Base-by-base conservation (phyloP, 228 moss, liverwort and hornwort species). In the Sphagnum fallax region DNA sequence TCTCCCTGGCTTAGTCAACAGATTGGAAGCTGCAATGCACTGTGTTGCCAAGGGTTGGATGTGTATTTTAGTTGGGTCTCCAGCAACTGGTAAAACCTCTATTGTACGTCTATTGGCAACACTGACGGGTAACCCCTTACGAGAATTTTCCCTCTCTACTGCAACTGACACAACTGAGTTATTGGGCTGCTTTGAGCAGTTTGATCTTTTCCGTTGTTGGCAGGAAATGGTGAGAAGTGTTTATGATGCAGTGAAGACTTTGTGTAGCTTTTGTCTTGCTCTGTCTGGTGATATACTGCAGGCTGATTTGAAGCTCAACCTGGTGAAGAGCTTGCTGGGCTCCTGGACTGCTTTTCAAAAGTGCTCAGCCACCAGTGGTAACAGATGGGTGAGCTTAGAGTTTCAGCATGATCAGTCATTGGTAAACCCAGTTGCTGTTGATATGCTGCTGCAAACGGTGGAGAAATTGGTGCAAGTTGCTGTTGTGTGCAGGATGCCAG, bases 121-220 rank as follows among this genome's bases (percentile, higher is more conserved):
- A 63, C 76, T 91, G 8, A 91, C 93, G 59, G 93, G 97, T 60
- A 93, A 93, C 75, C 77, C 78, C 65, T 74, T 98, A 67, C 97
- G 84, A 74, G 97, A 98, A 69, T 90, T 88, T 73, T 75, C 88
- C 49, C 83, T 98, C 48, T 93, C 97, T 7, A 98, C 90, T 69
- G 97, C 90, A 63, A 98, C 97, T 66, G 97, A 98, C 67, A 98
- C 93, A 80, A 98, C 97, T 18, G 97, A 98, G 76, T 81, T 98
- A 66, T 80, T 98, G n/a, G 97, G 97, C 61, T 93, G 97, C 84
- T 98, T 93, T 82, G 97, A 98, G 76, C 97, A 98, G 70, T 82
- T 85, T 79, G 97, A 98, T 75, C 88, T 78, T 63, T 98, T 90
- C 75, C 91, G 97, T 64, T 81, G 70, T 10, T 98, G 93, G 97